Evolutionary conservation across 306 rosid species (phyloP), one percentile per base, ranked within the genome.

Genomic region (Albizia julibrissin): DNA sequence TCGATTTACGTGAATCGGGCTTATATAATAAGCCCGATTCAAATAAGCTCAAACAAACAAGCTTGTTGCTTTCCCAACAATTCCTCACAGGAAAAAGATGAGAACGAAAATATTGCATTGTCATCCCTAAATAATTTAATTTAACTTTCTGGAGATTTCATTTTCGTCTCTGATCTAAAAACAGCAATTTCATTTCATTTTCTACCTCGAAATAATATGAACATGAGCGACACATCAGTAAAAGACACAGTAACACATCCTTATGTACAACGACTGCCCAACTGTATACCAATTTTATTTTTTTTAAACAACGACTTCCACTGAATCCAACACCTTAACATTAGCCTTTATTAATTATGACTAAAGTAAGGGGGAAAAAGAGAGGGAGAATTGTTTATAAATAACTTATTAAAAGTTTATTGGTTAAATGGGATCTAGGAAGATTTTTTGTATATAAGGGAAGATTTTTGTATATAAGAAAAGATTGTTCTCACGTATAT

Each of bases 201-300:
- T 66, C 44, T 68, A 8, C 62, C 73, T 19, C 68, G 50, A 49
- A 75, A 80, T 77, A 77, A 43, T 24, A 77, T 80, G 74, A 77
- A 67, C 79, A 52, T 66, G 79, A 71, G 65, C 14, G 52, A 72
- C 78, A 71, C 1, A 43, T 69, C 44, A 58, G 44, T 12, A 27
- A 80, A 39, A 71, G 39, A 69, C 27, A 80, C 72, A 58, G 70
- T 11, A 29, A 29, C 40, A 66, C 49, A 39, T 68, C 13, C 5
- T 68, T 34, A 21, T 37, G 24, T 68, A 68, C 47, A 68, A 4
- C 8, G 73, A 10, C 44, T 37, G 6, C 27, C 72, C 29, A 68
- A 22, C 31, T 58, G 65, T 10, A 10, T 22, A 3, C 47, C 22
- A 39, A 19, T 68, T 47, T 46, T 46, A 37, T 68, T 11, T 47